Base-by-base conservation (phyloP, 306 rosid genomes). In the Hippophae tibetana region DNA sequence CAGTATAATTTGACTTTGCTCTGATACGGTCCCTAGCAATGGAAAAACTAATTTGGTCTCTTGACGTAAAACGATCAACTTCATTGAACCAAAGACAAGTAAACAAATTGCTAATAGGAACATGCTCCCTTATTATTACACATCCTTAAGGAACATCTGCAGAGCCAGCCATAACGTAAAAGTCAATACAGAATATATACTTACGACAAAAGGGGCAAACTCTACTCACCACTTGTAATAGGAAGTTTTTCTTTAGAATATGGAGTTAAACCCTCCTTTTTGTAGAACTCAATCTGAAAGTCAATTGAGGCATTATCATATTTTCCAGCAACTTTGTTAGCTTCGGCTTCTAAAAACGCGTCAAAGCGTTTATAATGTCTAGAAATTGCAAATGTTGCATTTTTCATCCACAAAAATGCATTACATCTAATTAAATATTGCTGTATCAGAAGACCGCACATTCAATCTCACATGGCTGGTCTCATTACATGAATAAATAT, bases 111-210 rank as follows among this genome's bases (percentile, higher is more conserved):
- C 95, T 92, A 42, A 92, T 78, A 38, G 95, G 99, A 68, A 85
- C 81, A 70, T 85, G 99, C 80, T 92, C 99, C 65, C 86, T 73
- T 53, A 92, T 54, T 60, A 88, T 82, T 38, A 92, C 95, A 52
- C 99, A 92, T 58, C 93, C 96, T 83, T 92, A 96, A 18, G 99
- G 99, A 80, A 92, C 99, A 71, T 92, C 99, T 88, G 84, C 76
- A 81, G 66, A 63, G 43, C 14, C 71, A 68, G 25, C 63, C 65
- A 72, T 47, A 66, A 43, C 58, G 65, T 47, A 57, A 78, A 67
- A 13, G 58, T 69, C 60, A 42, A 41, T 9, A 53, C 40, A 43
- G 64, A 54, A 53, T 41, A 41, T 59, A 43, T 38, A 47, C 40
- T 43, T 27, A 72, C 50, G 58, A 14, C 53, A 41, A 62, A 3